Evolutionary conservation across 495 filamentous ascomycete species (phyloP), one percentile per base, ranked within the genome.

Genomic region (Xylaria venustula): DNA sequence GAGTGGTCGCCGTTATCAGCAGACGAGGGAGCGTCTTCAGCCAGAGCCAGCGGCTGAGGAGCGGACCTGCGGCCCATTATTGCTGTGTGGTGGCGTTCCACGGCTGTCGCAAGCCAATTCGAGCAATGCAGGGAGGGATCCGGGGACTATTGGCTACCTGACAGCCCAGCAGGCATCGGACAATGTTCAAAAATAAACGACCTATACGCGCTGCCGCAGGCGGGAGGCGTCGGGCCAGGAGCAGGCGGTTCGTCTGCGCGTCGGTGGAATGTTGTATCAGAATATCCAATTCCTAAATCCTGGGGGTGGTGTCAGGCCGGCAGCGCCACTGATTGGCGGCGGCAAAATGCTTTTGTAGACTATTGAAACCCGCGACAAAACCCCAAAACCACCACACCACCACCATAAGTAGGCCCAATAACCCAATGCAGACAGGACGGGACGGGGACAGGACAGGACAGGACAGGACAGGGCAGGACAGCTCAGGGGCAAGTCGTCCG

Each of bases 51-150:
- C 73, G 81, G 79, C 65, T 82, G 78, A 60, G 80, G 81, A 64
- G 72, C 76, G 61, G 76, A 65, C 73, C 82, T 84, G 65, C 81
- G 79, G 58, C 77, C 79, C 81, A 84, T 84, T 62, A 65, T 73
- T 71, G 61, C 60, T 56, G 37, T 54, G 58, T 51, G 53, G 60
- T 57, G 52, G 52, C 53, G 42, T 62, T 20, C 17, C 49, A 34
- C 44, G 47, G 48, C 44, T 11, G 57, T 26, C 26, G 47, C 57
- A 60, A 22, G 58, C 58, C 58, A 61, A 48, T 61, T 54, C 42
- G 22, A 53, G 58, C 34, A 54, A 42, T 47, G 41, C n/a, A 47
- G 54, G 54, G 8, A 47, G 54, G 48, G 47, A 48, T 53, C 47
- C 30, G 28, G 41, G 49, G 54, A 46, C 41, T 61, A 61, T 61